A percentile compares a stretch with the other conserved stretches of the same genome.
These are phyloP conservation scores for Heliamphora pulchella DNA, from an alignment of 179 eudicot species.

Conservation along the genomic window DNA sequence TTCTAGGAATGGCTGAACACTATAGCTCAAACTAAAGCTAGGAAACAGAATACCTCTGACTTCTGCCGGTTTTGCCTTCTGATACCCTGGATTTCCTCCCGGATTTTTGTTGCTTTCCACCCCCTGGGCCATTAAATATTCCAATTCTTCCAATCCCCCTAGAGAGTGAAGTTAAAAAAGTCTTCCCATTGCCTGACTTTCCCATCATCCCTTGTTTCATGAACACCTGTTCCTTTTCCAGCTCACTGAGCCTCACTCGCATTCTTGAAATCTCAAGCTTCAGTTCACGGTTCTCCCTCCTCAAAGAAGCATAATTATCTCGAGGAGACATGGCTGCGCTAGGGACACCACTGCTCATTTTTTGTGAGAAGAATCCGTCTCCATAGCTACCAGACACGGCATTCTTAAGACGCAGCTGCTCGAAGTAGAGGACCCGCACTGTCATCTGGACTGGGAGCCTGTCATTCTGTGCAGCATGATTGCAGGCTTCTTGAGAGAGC, in stretches of 20 bases:
- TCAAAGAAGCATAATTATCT: slow-evolving; percentile 64
- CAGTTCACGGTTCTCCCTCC: slow-evolving; percentile 69
- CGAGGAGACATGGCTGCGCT: slow-evolving; percentile 74
- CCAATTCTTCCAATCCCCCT: slow-evolving; percentile 52
- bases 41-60: slow-evolving; percentile 43
- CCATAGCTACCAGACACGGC: slow-evolving; percentile 48
- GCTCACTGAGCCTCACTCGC: slow-evolving; percentile 66
- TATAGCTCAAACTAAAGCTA: slow-evolving; percentile 14
- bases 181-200: slow-evolving; percentile 45
- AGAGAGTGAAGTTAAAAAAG: slow-evolving; percentile 47
- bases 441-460: slow-evolving; percentile 57
- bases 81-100: slow-evolving; percentile 28
- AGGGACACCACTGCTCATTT: slow-evolving; percentile 48
- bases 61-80: slow-evolving; percentile 35
- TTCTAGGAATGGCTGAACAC: not conserved
- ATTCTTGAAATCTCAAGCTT: slow-evolving; percentile 68
- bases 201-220: slow-evolving; percentile 58
- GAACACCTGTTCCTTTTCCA: slow-evolving; percentile 63
- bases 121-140: slow-evolving; percentile 35
- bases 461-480: slow-evolving; percentile 70
- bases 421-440: slow-evolving; percentile 56
- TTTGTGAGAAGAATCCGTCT: slow-evolving; percentile 47
- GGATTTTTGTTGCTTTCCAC: slow-evolving; percentile 35
- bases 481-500: slow-evolving; percentile 63
- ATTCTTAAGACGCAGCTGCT: slow-evolving; percentile 49